Evolutionary conservation across 2,329 filamentous ascomycete genomes (phyloP).

Genomic region (Paraphaeosphaeria sporulosa): DNA sequence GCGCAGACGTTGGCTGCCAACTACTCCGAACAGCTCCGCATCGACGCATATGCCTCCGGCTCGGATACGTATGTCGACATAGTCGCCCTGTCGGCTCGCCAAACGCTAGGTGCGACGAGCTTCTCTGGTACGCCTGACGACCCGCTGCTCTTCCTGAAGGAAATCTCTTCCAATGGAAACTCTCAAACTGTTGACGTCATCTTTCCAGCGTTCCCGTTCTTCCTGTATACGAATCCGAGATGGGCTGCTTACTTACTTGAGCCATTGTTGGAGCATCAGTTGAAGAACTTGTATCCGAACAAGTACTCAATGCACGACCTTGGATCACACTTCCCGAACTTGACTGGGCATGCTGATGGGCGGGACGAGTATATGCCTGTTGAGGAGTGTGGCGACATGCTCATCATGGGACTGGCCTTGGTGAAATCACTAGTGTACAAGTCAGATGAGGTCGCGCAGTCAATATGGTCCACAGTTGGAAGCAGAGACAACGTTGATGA

Average conservation of each 20-base stretch:
- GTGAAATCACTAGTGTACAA: slow-evolving; percentile 76
- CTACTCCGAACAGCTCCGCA: slow-evolving; percentile 74
- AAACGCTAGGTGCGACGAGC: slow-evolving; percentile 80
- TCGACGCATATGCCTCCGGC: slow-evolving; percentile 76
- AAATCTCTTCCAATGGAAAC: slow-evolving; percentile 86
- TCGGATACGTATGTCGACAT: slow-evolving; percentile 80
- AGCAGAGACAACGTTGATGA: slow-evolving; percentile 27
- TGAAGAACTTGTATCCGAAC: slow-evolving; percentile 85
- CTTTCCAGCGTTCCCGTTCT: slow-evolving; percentile 86
- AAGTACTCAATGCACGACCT: slow-evolving; percentile 81
- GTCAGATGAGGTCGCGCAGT: slow-evolving; percentile 62
- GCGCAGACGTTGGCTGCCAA: slow-evolving; percentile 71
- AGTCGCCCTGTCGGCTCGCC: slow-evolving; percentile 77
- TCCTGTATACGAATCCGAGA: slow-evolving; percentile 81
- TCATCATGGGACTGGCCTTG: slow-evolving; percentile 81
- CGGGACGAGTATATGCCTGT: slow-evolving; percentile 78
- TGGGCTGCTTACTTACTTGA: slow-evolving; percentile 83
- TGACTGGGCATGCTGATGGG: slow-evolving; percentile 76
- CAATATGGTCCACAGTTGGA: slow-evolving; percentile 63
- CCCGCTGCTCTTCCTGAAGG: slow-evolving; percentile 81
- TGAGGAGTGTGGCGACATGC: slow-evolving; percentile 82
- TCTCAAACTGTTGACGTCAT: slow-evolving; percentile 88
- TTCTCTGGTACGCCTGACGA: slow-evolving; percentile 75
- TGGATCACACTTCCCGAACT: slow-evolving; percentile 75
- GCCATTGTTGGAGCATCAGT: slow-evolving; percentile 80